phyloP scores from a whole-genome alignment of 2,329 filamentous ascomycete species.

The Arthrobotrys megalospora region DNA sequence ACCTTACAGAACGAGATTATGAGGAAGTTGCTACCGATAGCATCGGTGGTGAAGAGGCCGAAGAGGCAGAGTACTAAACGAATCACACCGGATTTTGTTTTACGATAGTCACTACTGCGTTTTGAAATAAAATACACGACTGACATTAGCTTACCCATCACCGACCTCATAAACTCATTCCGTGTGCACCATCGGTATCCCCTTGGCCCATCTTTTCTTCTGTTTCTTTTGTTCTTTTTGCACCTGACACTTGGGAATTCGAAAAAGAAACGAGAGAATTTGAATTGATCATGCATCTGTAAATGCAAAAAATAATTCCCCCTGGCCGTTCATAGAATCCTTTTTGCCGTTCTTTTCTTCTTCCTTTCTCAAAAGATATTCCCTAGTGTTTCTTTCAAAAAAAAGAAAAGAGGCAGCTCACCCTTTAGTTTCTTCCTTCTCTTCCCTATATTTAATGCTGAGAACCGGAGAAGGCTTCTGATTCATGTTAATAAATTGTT shows the following conservation, averaged over 20 bases:
- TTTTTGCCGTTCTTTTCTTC: constrained; percentile 36
- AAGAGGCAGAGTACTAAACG: constrained; percentile 90
- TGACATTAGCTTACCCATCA: constrained; percentile 29
- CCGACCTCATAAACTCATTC: constrained; percentile 1
- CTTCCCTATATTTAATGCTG: constrained; percentile 36
- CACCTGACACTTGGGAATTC: constrained; percentile 19
- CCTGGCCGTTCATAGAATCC: constrained; percentile 35
- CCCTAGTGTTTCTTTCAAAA: constrained; percentile 19
- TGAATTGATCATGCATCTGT: constrained; percentile 50
- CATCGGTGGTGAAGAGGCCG: constrained; percentile 82
- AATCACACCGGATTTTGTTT: constrained; percentile 43
- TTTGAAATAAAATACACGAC: constrained; percentile 48
- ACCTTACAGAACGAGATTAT: constrained; percentile 84
- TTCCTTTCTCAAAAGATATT: constrained; percentile 20
- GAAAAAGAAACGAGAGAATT: constrained; percentile 27
- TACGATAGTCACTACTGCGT: constrained; percentile 53
- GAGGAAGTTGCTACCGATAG: constrained; percentile 98
- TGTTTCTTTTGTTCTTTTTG: constrained; percentile 37
- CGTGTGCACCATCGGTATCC: constrained; percentile 15
- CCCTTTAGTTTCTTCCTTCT: background rate
- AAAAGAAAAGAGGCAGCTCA: constrained; percentile 30
- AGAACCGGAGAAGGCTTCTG: constrained; percentile 20
- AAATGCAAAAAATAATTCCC: constrained; percentile 29
- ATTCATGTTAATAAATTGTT: constrained; percentile 56
- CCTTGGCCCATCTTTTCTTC: constrained; percentile 2